These are phyloP conservation scores for Ostreobium quekettii DNA, from an alignment of 139 green algal species.

Conservation along the genomic window DNA sequence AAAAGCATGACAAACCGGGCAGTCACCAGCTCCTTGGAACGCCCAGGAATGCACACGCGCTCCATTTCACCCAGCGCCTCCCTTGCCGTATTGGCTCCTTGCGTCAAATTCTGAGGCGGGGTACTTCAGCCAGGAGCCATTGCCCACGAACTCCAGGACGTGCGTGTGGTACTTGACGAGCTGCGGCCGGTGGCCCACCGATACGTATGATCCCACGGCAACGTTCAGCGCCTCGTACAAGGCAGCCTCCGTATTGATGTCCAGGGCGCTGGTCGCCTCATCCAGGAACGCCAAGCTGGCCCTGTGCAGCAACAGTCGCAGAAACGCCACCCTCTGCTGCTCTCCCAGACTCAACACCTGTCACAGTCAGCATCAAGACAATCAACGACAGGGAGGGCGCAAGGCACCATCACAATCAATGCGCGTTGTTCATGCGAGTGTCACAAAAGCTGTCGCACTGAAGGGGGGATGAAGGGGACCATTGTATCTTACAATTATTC, in stretches of 20 bases:
- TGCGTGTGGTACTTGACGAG: constrained; percentile 65
- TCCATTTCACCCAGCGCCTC: too few species aligned
- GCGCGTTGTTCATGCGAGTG: too few species aligned
- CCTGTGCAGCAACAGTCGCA: constrained; percentile 62
- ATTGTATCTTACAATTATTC: too few species aligned
- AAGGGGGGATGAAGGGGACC: too few species aligned
- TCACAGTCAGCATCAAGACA: background rate
- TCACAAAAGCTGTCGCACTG: too few species aligned
- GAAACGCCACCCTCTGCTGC: constrained; percentile 80
- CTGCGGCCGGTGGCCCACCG: constrained; percentile 60
- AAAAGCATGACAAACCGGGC: too few species aligned
- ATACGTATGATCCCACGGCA: constrained; percentile 47
- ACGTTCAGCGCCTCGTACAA: constrained; percentile 44
- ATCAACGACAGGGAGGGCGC: constrained; percentile 23
- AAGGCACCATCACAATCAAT: too few species aligned
- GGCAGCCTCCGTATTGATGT: constrained; percentile 43
- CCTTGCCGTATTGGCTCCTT: background rate
- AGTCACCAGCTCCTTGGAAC: too few species aligned
- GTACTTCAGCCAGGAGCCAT: constrained; percentile 13
- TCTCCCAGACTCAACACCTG: constrained; percentile 60
- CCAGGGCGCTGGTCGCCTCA: constrained; percentile 63
- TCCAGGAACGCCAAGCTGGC: constrained; percentile 58
- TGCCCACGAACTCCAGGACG: constrained; percentile 42
- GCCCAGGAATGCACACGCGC: too few species aligned
- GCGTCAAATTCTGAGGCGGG: background rate